phyloP scores from a whole-genome alignment of 768 basidiomycete genomes.

The Suillus variegatus region DNA sequence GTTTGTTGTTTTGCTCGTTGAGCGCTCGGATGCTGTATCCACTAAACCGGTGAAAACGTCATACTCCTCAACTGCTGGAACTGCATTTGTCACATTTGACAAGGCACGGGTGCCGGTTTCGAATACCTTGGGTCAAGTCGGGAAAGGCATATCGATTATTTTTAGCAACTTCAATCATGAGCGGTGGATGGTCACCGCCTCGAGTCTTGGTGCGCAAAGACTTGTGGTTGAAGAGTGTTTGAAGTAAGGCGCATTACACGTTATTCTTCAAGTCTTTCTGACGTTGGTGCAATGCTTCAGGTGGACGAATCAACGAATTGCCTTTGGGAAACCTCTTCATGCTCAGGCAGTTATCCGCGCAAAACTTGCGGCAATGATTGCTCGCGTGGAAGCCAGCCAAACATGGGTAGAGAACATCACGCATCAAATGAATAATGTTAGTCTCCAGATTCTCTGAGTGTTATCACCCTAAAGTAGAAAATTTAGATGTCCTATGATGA shows the following conservation, averaged over 20 bases:
- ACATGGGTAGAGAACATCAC: constrained; percentile 91
- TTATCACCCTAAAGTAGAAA: not conserved
- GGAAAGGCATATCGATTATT: constrained; percentile 81
- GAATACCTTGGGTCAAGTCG: constrained; percentile 86
- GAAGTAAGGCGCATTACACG: constrained; percentile 48
- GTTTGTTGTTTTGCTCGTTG: constrained; percentile 75
- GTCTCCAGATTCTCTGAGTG: constrained; percentile 16
- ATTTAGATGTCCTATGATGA: constrained; percentile 82
- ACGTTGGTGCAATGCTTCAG: constrained; percentile 37
- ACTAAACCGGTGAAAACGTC: constrained; percentile 92
- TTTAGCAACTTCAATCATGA: constrained; percentile 90
- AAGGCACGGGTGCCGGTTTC: constrained; percentile 80
- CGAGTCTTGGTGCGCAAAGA: constrained; percentile 74
- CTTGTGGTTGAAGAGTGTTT: constrained; percentile 87
- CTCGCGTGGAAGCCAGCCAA: constrained; percentile 82
- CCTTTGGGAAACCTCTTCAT: constrained; percentile 86
- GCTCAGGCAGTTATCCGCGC: constrained; percentile 85
- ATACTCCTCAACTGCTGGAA: constrained; percentile 91
- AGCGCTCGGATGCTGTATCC: constrained; percentile 68
- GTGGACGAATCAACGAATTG: constrained; percentile 87
- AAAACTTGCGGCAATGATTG: constrained; percentile 89
- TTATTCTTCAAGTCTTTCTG: constrained; percentile 4
- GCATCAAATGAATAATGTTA: constrained; percentile 88
- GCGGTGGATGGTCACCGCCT: constrained; percentile 82
- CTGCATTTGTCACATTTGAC: constrained; percentile 82